These are phyloP conservation scores for Thielaviopsis cerberus DNA, from an alignment of 2,329 filamentous ascomycete genomes.

Conservation along the genomic window DNA sequence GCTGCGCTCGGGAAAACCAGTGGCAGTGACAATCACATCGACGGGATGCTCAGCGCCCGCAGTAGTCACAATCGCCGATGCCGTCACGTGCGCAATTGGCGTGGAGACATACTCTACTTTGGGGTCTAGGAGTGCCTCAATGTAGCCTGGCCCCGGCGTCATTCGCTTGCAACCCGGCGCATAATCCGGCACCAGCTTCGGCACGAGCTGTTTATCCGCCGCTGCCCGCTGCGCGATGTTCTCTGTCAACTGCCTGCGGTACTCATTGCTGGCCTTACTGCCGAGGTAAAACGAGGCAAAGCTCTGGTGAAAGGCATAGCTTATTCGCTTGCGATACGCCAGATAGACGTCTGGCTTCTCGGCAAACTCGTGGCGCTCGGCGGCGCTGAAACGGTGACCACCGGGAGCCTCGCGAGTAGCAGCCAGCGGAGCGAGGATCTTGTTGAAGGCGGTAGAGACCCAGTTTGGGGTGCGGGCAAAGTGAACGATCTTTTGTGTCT, in stretches of 20 bases:
- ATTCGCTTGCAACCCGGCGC: constrained; percentile 44
- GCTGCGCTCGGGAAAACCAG: constrained; percentile 19
- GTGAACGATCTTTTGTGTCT: constrained; percentile 14
- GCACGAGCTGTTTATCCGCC: constrained; percentile 24
- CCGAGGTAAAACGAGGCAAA: constrained; percentile 26
- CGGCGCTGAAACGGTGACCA: constrained; percentile 20
- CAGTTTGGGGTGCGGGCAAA: constrained; percentile 19
- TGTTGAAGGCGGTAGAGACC: constrained; percentile 17
- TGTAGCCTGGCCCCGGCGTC: constrained; percentile 47
- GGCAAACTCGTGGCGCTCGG: constrained; percentile 22
- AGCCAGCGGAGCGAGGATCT: constrained; percentile 14
- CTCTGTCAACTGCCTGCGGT: constrained; percentile 22
- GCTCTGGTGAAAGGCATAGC: constrained; percentile 23
- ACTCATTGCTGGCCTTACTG: constrained; percentile 22
- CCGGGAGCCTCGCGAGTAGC: constrained; percentile 7
- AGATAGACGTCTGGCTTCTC: constrained; percentile 24
- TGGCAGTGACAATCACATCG: constrained; percentile 49
- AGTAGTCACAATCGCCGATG: constrained; percentile 37
- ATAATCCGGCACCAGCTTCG: constrained; percentile 26
- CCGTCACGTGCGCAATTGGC: constrained; percentile 38
- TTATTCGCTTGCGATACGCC: constrained; percentile 24
- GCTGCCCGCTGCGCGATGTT: constrained; percentile 26
- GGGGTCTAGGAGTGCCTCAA: constrained; percentile 41
- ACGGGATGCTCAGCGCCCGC: constrained; percentile 38
- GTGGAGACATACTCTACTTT: constrained; percentile 43